Evolutionary conservation across 75 land plant species (phyloP).

Genomic region (Pinus taeda): DNA sequence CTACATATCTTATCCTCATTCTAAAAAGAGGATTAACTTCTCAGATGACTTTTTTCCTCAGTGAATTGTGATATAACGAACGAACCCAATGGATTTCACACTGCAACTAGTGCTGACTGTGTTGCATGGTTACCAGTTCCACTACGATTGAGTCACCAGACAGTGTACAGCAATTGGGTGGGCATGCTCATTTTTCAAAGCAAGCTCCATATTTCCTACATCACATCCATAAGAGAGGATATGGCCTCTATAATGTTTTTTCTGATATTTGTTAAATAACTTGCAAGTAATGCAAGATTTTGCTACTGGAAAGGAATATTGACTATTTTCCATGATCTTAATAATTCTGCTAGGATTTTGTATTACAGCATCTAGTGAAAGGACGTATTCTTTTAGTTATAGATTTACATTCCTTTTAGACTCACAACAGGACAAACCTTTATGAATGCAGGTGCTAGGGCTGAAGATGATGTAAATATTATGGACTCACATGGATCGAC

Average conservation of each 20-base stretch:
- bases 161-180: not conserved
- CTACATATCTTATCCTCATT: too few species aligned
- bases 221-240: not conserved
- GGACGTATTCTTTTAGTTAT: not conserved
- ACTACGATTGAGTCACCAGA: not conserved
- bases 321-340: not conserved
- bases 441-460: not conserved
- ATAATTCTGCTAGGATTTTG: not conserved
- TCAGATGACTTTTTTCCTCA: too few species aligned
- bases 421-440: not conserved
- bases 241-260: too few species aligned
- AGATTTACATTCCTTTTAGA: not conserved
- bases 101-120: too few species aligned
- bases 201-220: not conserved
- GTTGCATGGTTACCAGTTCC: not conserved
- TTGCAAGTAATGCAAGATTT: not conserved
- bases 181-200: not conserved
- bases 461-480: not conserved
- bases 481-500: not conserved
- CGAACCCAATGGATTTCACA: too few species aligned
- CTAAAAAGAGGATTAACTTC: too few species aligned
- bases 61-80: too few species aligned
- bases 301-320: not conserved
- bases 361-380: not conserved
- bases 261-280: not conserved